phyloP scores from a whole-genome alignment of 1,139 yeast genomes.

The Geotrichum bryndzae region DNA sequence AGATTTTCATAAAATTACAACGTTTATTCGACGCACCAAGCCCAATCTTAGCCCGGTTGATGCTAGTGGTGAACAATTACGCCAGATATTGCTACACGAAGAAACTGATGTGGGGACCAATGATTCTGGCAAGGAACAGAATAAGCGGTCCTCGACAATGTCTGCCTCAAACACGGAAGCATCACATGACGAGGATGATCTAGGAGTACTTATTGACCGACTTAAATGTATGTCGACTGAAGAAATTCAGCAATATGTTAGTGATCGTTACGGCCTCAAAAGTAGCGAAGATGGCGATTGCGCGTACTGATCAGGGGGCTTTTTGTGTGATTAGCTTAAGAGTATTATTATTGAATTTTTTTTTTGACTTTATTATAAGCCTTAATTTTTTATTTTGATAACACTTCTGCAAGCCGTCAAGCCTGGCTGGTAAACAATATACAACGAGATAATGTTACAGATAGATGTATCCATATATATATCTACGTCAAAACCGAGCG shows the following conservation, averaged over 20 bases:
- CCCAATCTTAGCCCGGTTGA: neutral
- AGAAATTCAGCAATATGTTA: neutral
- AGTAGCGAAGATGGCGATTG: no score
- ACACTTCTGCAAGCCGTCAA: no score
- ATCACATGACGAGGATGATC: neutral
- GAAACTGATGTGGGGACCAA: neutral
- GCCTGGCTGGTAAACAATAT: no score
- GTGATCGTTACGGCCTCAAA: neutral
- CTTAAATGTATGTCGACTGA: neutral
- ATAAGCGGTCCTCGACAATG: no score
- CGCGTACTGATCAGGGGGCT: no score
- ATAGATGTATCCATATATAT: no score
- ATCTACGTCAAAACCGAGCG: no score
- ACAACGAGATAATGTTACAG: no score
- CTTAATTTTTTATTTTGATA: neutral
- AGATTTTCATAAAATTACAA: constrained; percentile 76
- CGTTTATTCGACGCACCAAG: constrained; percentile 22
- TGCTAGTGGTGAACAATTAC: neutral
- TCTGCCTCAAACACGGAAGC: no score
- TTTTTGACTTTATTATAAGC: neutral
- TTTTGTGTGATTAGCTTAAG: neutral
- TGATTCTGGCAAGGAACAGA: no score
- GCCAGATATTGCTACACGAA: neutral
- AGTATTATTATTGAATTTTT: neutral
- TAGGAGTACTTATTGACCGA: neutral